Conservation (phyloP, 441 rosid genomes). For the Bruguiera hainesii region DNA sequence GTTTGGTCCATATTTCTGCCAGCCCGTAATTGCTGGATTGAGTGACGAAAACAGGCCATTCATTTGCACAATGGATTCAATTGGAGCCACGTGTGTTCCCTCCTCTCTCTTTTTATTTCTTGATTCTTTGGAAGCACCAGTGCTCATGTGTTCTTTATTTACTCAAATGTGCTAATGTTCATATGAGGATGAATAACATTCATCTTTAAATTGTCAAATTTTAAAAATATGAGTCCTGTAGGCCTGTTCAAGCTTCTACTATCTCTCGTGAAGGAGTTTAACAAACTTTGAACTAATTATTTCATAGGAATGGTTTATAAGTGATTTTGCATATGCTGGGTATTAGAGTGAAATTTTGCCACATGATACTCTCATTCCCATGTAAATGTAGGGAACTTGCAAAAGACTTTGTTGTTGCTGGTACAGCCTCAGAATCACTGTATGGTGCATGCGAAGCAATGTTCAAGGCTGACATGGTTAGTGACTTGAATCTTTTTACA, state of each 20-base stretch:
- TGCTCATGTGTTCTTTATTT: background rate
- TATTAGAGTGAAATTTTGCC: too few relatives aligned
- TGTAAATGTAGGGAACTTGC: conserved; percentile 69
- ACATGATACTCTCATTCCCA: too few relatives aligned
- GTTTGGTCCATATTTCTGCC: conserved; percentile 98
- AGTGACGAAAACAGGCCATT: conserved; percentile 92
- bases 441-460: conserved; percentile 95
- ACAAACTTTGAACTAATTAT: background rate
- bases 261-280: background rate
- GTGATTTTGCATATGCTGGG: too few relatives aligned
- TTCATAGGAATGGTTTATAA: too few relatives aligned
- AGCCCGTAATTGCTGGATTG: conserved; percentile 95
- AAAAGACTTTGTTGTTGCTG: conserved; percentile 93
- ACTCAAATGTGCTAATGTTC: background rate
- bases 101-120: conserved; percentile 14
- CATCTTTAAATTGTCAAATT: background rate
- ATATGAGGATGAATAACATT: background rate
- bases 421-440: conserved; percentile 91
- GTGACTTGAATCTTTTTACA: conserved; percentile 18
- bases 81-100: conserved; percentile 86
- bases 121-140: background rate
- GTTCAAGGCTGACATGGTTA: conserved; percentile 91
- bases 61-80: conserved; percentile 96
- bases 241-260: background rate
- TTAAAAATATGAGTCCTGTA: background rate